Evolutionary conservation across 192 early-diverging fungal genomes (phyloP).

Genomic region (Podila horticola): DNA sequence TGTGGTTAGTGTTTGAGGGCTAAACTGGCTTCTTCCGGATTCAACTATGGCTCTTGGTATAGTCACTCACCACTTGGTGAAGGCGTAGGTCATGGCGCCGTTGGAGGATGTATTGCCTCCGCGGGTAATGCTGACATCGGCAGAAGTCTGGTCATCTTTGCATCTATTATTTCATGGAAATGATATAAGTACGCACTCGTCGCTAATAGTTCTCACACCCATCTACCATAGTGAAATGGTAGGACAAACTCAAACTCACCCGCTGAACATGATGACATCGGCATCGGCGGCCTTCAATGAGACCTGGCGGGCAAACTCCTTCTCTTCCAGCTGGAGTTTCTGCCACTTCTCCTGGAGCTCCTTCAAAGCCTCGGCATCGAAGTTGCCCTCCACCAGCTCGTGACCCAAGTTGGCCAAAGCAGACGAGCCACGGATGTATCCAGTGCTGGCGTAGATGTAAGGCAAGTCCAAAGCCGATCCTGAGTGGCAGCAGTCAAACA

Average conservation of each 20-base stretch:
- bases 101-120: constrained; percentile 53
- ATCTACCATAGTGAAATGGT: neutral
- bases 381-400: constrained; percentile 33
- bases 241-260: constrained; percentile 28
- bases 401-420: constrained; percentile 32
- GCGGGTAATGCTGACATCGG: constrained; percentile 62
- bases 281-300: constrained; percentile 47
- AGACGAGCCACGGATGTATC: constrained; percentile 45
- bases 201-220: neutral
- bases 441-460: constrained; percentile 67
- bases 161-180: constrained; percentile 42
- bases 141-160: constrained; percentile 74
- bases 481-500: constrained; percentile 81
- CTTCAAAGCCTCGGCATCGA: constrained; percentile 40
- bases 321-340: constrained; percentile 17
- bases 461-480: constrained; percentile 76
- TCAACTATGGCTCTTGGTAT: neutral
- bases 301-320: constrained; percentile 38
- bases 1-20: neutral
- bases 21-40: neutral
- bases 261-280: constrained; percentile 75
- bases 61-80: constrained; percentile 53
- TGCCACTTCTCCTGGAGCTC: constrained; percentile 38
- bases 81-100: constrained; percentile 73
- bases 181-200: neutral